Conservation (phyloP, 257 asterid genomes). For the Anisodus tanguticus region DNA sequence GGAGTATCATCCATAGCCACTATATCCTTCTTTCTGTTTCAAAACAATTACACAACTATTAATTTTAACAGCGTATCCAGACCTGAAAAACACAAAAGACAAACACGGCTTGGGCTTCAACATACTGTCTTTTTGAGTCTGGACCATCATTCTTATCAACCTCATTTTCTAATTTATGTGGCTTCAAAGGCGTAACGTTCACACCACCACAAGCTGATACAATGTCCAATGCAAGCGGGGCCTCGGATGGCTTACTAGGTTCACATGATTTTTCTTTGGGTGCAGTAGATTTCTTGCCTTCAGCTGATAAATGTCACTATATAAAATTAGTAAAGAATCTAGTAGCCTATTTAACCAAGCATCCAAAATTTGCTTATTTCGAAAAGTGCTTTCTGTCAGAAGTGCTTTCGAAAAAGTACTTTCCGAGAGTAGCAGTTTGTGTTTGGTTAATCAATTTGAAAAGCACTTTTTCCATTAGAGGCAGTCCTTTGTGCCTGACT, state of each 20-base stretch:
- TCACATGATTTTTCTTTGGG: slow-evolving; percentile 41
- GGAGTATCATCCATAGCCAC: slow-evolving; percentile 44
- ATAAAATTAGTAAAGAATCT: slow-evolving; percentile 27
- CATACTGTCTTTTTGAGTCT: slow-evolving; percentile 76
- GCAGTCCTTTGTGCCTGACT: too few species aligned
- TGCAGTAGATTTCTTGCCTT: slow-evolving; percentile 44
- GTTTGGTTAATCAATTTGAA: too few species aligned
- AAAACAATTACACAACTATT: slow-evolving; percentile 35
- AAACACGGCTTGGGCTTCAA: slow-evolving; percentile 31
- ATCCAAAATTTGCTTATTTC: too few species aligned
- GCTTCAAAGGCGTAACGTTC: slow-evolving; percentile 40
- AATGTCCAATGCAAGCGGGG: slow-evolving; percentile 39
- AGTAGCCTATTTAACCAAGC: too few species aligned
- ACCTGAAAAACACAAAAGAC: slow-evolving; percentile 24
- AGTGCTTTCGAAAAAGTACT: too few species aligned
- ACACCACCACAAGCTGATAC: slow-evolving; percentile 44
- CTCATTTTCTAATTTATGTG: slow-evolving; percentile 41
- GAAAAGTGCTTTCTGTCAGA: too few species aligned
- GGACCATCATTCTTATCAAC: slow-evolving; percentile 48
- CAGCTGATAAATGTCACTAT: slow-evolving; percentile 46
- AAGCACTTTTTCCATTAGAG: too few species aligned
- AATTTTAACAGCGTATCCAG: neutral
- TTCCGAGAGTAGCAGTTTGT: too few species aligned
- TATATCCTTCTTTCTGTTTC: slow-evolving; percentile 62
- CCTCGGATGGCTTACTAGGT: slow-evolving; percentile 44